Conservation (phyloP, 176 grass and related monocot genomes). For the Musa acuminata region DNA sequence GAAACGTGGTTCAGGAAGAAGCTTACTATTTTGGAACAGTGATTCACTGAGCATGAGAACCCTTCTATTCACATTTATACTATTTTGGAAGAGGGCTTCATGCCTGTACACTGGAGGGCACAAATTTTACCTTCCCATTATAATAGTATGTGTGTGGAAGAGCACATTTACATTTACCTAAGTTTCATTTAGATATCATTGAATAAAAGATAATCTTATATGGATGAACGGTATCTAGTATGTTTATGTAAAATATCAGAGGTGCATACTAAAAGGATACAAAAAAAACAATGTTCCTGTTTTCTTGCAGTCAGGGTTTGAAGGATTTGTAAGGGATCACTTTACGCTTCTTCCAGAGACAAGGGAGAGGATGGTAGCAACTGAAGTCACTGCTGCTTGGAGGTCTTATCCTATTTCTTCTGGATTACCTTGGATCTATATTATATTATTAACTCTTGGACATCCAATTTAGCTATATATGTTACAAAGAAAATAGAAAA, state of each 20-base stretch:
- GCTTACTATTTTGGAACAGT: not conserved
- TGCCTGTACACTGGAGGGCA: too few species aligned
- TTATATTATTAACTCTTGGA: not conserved
- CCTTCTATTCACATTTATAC: not conserved
- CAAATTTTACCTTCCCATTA: too few species aligned
- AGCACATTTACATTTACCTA: too few species aligned
- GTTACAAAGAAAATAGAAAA: too few species aligned
- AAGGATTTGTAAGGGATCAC: conserved; percentile 75
- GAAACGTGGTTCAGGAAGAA: not conserved
- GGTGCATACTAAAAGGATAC: not conserved
- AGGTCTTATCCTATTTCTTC: conserved; percentile 34
- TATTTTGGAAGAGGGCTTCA: not conserved
- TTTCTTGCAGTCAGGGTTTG: conserved; percentile 74
- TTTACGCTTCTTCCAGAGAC: conserved; percentile 90
- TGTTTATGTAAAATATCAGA: not conserved
- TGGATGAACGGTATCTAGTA: not conserved
- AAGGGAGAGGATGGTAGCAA: conserved; percentile 83
- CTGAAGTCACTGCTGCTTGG: conserved; percentile 92
- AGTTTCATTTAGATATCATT: too few species aligned
- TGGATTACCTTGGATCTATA: not conserved
- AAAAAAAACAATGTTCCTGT: not conserved
- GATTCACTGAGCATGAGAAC: not conserved
- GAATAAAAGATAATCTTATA: not conserved
- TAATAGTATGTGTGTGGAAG: too few species aligned
- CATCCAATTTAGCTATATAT: not conserved